Base-by-base conservation (phyloP, 1,139 yeast genomes). In the Zygoascus sp. region DNA sequence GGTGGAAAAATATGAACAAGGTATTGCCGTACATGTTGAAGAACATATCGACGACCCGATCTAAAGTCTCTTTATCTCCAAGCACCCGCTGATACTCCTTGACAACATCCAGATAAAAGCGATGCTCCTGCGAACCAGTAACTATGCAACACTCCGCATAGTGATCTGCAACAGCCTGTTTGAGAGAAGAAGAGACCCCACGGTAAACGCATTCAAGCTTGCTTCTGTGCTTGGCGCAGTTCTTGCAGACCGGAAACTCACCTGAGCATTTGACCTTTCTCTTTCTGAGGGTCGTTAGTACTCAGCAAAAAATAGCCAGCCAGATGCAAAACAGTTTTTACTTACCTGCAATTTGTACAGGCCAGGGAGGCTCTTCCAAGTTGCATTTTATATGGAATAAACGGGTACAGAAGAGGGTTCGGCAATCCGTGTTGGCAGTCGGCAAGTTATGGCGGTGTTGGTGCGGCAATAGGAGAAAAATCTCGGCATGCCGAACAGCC, bases 1-100 rank as follows among this genome's bases (percentile, higher is more conserved):
- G n/a, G 13, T 35, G 39, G 25, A 35, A 35, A 20, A 35, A 35
- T 9, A 35, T 19, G 25, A 35, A 35, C 15, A 35, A 21, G 11
- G 39, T 35, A 21, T 35, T 35, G 9, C 39, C 39, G 25, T 35
- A 35, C 39, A 35, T 35, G 39, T 35, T 35, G 39, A 35, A 35
- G 27, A 35, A 35, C 25, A 35, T 20, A 27, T 35, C 39, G 27
- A 35, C 25, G 15, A 35, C 39, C 13, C 25, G 22, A 19, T 35
- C 39, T 13, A 35, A 15, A 20, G 39, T 35, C 39, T 35, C 25
- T 16, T 35, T 35, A 15, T 35, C 39, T 9, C 39, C 15, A 6
- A 35, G 39, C 13, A 35, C 39, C 39, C 27, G 39, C 17, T 35
- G 22, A 15, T 35, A 35, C 15, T 35, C 39, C 16, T 20, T n/a